Evolutionary conservation across 305 asterid genomes (phyloP), one percentile per base, ranked within the genome.

Genomic region (Ajuga reptans): DNA sequence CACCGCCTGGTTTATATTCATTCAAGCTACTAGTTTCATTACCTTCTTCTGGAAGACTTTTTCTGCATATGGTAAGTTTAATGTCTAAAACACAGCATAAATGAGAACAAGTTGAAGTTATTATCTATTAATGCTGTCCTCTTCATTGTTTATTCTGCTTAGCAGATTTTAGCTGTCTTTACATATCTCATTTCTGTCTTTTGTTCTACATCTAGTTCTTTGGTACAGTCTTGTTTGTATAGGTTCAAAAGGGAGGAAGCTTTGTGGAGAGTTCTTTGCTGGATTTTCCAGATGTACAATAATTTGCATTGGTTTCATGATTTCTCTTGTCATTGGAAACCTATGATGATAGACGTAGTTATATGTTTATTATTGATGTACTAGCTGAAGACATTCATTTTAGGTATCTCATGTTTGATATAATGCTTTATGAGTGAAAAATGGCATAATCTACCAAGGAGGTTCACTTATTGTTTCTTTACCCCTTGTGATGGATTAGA

Each of bases 401-500:
- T 46, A 64, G 29, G 66, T 36, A 65, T 62, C 62, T 52, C 55
- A 37, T 16, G 1, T 46, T 39, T 11, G 36, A 18, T 18, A 14
- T 27, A 65, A 14, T 16, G 75, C 29, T 61, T 41, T 46, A 54
- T 37, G 57, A 58, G 58, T 52, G 66, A 34, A 16, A 63, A 15
- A 17, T 66, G 27, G 24, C 37, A 55, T 59, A 49, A 53, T 53
- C 21, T 41, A 34, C 15, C 46, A 36, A 52, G 49, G 39, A 80
- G 78, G 76, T 50, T 61, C 9, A 12, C 61, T 55, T 71, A 42
- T 56, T 58, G 61, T 21, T 68, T 67, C 34, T 24, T 87, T 67
- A 56, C 33, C 27, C 24, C 60, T 56, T 62, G 64, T 62, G 59
- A 37, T 79, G 71, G 42, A 71, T 71, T 66, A 92, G 96, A 90